Evolutionary conservation across 306 rosid species (phyloP).

Genomic region (Begonia loranthoides): DNA sequence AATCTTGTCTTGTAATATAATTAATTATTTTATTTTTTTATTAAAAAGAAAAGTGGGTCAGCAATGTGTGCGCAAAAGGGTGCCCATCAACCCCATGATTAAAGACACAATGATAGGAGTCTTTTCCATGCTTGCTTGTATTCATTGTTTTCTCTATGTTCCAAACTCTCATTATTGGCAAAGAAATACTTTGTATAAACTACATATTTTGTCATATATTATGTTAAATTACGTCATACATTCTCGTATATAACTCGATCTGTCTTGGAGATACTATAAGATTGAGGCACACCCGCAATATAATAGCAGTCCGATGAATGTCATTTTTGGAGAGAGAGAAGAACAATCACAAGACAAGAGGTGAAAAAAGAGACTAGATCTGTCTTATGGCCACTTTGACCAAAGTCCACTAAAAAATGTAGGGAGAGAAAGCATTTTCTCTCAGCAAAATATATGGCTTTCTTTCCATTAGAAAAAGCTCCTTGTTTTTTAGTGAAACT

Average conservation of each 20-base stretch:
- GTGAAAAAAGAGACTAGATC: slow-evolving; percentile 39
- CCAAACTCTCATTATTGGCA: too few relatives aligned
- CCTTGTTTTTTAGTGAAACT: slow-evolving; percentile 5
- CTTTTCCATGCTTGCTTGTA: too few relatives aligned
- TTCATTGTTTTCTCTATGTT: too few relatives aligned
- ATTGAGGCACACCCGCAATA: slow-evolving; percentile 2
- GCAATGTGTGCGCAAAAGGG: too few relatives aligned
- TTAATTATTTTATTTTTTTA: too few relatives aligned
- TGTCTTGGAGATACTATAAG: slow-evolving; percentile 4
- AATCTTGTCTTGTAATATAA: too few relatives aligned
- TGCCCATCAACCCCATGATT: too few relatives aligned
- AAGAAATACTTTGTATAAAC: too few relatives aligned
- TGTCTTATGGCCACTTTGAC: slow-evolving; percentile 68
- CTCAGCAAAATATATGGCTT: slow-evolving; percentile 7
- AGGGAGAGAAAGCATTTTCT: slow-evolving; percentile 18
- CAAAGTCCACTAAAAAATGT: slow-evolving; percentile 46
- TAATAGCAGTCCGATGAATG: background rate
- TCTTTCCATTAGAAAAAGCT: slow-evolving; percentile 9
- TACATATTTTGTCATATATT: too few relatives aligned
- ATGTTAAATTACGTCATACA: too few relatives aligned
- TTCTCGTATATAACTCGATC: background rate
- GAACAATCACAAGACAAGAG: slow-evolving; percentile 46
- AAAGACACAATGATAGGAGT: too few relatives aligned
- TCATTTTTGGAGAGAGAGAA: slow-evolving; percentile 4
- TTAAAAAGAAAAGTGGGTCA: too few relatives aligned